Base-by-base conservation (phyloP, 2,329 filamentous ascomycete species). In the Metarhizium humberi region DNA sequence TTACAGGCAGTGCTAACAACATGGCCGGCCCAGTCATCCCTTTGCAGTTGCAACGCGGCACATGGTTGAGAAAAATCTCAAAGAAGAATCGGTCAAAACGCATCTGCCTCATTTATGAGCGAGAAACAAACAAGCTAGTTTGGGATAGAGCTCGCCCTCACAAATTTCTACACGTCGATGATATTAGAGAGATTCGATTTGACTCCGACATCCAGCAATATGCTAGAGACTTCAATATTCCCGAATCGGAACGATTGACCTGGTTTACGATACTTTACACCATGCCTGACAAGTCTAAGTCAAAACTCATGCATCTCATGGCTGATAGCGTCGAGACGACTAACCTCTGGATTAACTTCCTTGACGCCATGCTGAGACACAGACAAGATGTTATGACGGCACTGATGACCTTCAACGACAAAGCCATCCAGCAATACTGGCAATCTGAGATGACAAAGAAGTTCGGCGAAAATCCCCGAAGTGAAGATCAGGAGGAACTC, bases 211-310 rank as follows among this genome's bases (percentile, higher is more conserved):
- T 92, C 18, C 84, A 88, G 56, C 92, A 95, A 67, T 95, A 96
- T 67, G 87, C 90, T 46, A 85, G 92, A 63, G 92, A 96, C 69
- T 89, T 88, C 66, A 82, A 84, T 43, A 75, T 94, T 25, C 74
- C 85, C 0, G 80, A 86, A 52, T 75, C 81, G 6, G 80, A 84
- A 43, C 87, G 92, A 63, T 73, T 78, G 7, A 82, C 84, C 14
- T 95, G 92, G 81, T 92, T 97, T 66, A 95, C 92, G 32, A 90
- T 99, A 61, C 81, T 96, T 53, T 96, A 96, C 69, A 82, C 84
- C 0, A 81, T 90, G 42, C 85, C 87, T 0, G 88, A 90, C 62
- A 87, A 86, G 58, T 86, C 86, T 8, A 92, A 90, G 66, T 86
- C 84, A 63, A 96, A 96, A 70, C 86, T 86, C 8, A 84, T 97